Evolutionary conservation across 352 stramenopile species (phyloP), one percentile per base, ranked within the genome.

Genomic region (Phytophthora chlamydospora): DNA sequence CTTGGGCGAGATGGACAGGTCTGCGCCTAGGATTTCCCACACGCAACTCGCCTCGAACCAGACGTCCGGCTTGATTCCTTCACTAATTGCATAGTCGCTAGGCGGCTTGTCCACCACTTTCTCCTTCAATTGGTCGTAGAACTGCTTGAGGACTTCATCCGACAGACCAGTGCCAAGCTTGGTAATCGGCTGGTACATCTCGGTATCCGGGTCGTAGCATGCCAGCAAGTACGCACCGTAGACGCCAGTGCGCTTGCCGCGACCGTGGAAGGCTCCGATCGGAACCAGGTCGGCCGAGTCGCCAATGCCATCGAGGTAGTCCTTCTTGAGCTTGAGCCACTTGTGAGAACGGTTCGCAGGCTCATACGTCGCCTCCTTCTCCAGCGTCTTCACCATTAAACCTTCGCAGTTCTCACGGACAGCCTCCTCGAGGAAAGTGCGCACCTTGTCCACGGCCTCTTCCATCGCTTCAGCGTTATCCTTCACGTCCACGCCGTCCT

Each of bases 311-410:
- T 99, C 96, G 1, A 99, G 72, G 59, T 99, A 99, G 76, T 99
- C 98, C 71, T 99, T 99, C 78, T 99, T 99, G 6, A 99, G 86
- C 71, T 99, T 99, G 40, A 99, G 84, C 98, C 98, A 99, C 73
- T 99, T 99, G 54, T 99, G 85, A 8, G 96, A 99, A 35, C 97
- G 90, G 60, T 97, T 98, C 6, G 95, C 98, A 6, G 98, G 97
- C 68, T 99, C 93, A 73, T 99, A 99, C 1, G 93, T 97, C 16
- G 93, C 93, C 73, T 99, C 97, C 17, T 93, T 86, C 59, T 98
- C 86, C 3, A 99, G 83, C 14, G 97, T 99, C 76, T 99, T 99
- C n/a, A 99, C 96, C 97, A 99, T 99, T 24, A 99, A 81, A 13
- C 98, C 96, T 73, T 98, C 96, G 60, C 93, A 98, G 46, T 97